These are phyloP conservation scores for Quercus aquifolioides DNA, from an alignment of 306 rosid genomes.

Conservation along the genomic window DNA sequence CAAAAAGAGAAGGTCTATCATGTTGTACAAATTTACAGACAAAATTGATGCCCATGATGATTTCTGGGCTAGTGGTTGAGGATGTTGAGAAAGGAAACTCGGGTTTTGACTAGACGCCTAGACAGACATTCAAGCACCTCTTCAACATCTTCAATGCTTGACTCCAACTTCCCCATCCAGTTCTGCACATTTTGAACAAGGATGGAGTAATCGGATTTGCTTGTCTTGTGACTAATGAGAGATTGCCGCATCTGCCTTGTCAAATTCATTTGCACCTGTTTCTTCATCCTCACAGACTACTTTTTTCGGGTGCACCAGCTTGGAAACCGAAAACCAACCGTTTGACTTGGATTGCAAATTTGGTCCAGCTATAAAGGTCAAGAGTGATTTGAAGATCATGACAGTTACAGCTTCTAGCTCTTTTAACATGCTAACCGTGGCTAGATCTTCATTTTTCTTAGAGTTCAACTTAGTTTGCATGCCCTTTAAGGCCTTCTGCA, in stretches of 20 bases:
- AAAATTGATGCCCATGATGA: neutral
- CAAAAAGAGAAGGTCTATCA: no score
- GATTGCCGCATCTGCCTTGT: constrained; percentile 47
- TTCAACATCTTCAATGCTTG: constrained; percentile 33
- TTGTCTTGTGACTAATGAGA: constrained; percentile 29
- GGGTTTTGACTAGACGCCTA: constrained; percentile 34
- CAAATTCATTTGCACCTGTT: constrained; percentile 35
- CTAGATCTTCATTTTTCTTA: constrained; percentile 22
- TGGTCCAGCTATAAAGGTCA: constrained; percentile 28
- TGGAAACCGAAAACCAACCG: constrained; percentile 43
- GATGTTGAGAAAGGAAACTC: constrained; percentile 46
- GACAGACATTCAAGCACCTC: constrained; percentile 42
- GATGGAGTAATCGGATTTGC: constrained; percentile 14
- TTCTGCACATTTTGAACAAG: no score
- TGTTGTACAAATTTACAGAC: no score
- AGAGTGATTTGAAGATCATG: constrained; percentile 23
- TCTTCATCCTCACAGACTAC: constrained; percentile 19
- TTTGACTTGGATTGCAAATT: constrained; percentile 20
- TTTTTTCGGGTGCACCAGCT: constrained; percentile 24
- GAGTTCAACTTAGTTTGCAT: constrained; percentile 29
- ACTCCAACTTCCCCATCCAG: constrained; percentile 16
- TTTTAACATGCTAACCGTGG: constrained; percentile 25
- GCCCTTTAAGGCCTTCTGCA: constrained; percentile 17
- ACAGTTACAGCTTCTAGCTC: constrained; percentile 29
- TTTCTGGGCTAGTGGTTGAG: constrained; percentile 37